Base-by-base conservation (phyloP, 1,284 basidiomycete genomes). In the Apiotrichum gracile region DNA sequence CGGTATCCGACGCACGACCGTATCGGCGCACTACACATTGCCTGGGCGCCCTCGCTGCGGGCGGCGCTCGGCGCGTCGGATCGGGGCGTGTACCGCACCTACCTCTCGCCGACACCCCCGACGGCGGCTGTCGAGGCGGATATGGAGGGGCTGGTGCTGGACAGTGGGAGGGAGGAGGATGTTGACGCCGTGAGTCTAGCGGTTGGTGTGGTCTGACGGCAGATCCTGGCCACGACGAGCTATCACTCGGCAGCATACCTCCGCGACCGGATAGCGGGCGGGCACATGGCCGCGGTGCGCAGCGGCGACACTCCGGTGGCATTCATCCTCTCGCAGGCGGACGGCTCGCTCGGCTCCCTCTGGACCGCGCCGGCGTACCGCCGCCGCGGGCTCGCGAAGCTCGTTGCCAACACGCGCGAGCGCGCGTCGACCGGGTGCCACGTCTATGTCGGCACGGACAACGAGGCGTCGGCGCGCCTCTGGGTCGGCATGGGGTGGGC, bases 261-360 rank as follows among this genome's bases (percentile, higher is more conserved):
- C 39, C 4, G 24, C 9, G 12, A 14, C 5, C 22, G 39, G 3
- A 2, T 24, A 10, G 14, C 13, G 1, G 39, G 13, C 4, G 24
- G 39, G 14, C 7, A 40, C 39, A 25, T 40, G 22, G 17, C 39
- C 14, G 39, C 22, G 22, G 13, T 60, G 59, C 41, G 26, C 27
- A n/a, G n/a, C n/a, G n/a, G n/a, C n/a, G n/a, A n/a, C n/a, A n/a
- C n/a, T n/a, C 55, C 62, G 13, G 54, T 56, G 0, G 53, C 57
- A 9, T 63, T 60, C 57, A 53, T 67, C 14, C 17, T 66, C n/a
- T 62, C 61, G 0, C 60, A 62, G 37, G 40, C 57, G 6, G 61
- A 64, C 38, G 59, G 57, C 4, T 52, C 57, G 9, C 47, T 55
- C 6, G 66, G 62, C n/a, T 57, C 64, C 9, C 58, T 67, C 3